Evolutionary conservation across 305 asterid genomes (phyloP).

Genomic region (Withania somnifera): DNA sequence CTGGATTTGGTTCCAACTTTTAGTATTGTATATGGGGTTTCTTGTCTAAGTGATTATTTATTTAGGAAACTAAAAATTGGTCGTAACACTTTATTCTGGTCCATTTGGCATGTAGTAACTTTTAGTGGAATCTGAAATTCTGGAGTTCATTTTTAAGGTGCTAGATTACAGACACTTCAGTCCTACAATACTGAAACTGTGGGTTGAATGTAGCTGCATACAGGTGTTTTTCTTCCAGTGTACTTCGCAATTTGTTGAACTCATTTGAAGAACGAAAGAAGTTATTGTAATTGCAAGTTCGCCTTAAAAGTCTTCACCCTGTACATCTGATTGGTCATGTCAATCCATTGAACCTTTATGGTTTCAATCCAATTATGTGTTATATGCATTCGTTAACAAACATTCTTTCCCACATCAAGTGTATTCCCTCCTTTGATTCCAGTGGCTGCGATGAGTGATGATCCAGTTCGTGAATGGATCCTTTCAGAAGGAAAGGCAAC

Average conservation of each 20-base stretch:
- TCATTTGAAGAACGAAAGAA: not conserved
- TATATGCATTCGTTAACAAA: not conserved
- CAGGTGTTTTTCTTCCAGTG: not conserved
- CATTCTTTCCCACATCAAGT: not conserved
- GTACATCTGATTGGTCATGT: not conserved
- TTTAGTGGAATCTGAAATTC: not conserved
- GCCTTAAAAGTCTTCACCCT: not conserved
- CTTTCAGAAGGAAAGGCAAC: constrained; percentile 86
- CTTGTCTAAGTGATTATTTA: not conserved
- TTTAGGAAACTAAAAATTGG: not conserved
- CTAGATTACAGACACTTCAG: not conserved
- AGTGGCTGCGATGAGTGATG: constrained; percentile 69
- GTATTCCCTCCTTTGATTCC: constrained; percentile 7
- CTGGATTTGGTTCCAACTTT: not conserved
- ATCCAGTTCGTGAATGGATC: constrained; percentile 88
- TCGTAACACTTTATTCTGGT: not conserved
- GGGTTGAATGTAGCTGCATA: not conserved
- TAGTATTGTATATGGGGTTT: not conserved
- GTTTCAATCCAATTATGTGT: not conserved
- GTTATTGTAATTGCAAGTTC: not conserved
- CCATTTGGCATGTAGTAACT: not conserved
- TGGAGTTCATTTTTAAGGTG: not conserved
- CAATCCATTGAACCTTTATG: not conserved
- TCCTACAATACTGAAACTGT: not conserved
- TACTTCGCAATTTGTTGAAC: not conserved